Evolutionary conservation across 2,329 filamentous ascomycete species (phyloP).

Genomic region (Fusarium chlamydosporum): DNA sequence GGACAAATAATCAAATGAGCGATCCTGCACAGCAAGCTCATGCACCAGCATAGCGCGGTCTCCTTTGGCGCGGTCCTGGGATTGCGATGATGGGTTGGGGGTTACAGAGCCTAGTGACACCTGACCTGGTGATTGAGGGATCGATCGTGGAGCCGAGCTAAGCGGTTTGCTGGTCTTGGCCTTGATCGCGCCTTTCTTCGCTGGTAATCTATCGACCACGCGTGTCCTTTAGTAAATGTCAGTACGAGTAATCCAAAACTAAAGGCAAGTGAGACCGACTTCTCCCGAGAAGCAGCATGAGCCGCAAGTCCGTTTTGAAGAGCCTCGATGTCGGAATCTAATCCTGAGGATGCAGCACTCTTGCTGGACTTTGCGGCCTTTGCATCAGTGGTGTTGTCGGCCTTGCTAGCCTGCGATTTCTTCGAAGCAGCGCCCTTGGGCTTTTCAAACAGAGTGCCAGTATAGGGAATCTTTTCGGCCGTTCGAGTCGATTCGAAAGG

Average conservation of each 20-base stretch:
- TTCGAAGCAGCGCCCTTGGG: constrained; percentile 48
- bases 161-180: constrained; percentile 62
- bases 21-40: constrained; percentile 69
- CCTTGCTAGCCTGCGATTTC: constrained; percentile 51
- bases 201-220: constrained; percentile 55
- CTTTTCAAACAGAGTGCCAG: constrained; percentile 65
- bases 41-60: constrained; percentile 70
- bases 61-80: constrained; percentile 67
- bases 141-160: constrained; percentile 57
- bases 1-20: constrained; percentile 64
- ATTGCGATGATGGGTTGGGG: constrained; percentile 64
- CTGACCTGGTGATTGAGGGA: constrained; percentile 69
- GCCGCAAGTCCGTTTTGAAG: constrained; percentile 61
- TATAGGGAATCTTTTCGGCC: constrained; percentile 65
- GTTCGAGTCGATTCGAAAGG: constrained; percentile 63
- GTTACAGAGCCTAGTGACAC: constrained; percentile 69
- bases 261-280: constrained; percentile 51
- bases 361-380: constrained; percentile 54
- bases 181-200: constrained; percentile 55
- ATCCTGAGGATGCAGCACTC: constrained; percentile 57
- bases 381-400: constrained; percentile 51
- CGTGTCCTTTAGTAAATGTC: constrained; percentile 53
- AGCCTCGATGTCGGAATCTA: constrained; percentile 65
- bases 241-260: constrained; percentile 43
- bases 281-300: constrained; percentile 55